Evolutionary conservation across 192 early-diverging fungal species (phyloP).

Genomic region (Linnemannia schmuckeri): DNA sequence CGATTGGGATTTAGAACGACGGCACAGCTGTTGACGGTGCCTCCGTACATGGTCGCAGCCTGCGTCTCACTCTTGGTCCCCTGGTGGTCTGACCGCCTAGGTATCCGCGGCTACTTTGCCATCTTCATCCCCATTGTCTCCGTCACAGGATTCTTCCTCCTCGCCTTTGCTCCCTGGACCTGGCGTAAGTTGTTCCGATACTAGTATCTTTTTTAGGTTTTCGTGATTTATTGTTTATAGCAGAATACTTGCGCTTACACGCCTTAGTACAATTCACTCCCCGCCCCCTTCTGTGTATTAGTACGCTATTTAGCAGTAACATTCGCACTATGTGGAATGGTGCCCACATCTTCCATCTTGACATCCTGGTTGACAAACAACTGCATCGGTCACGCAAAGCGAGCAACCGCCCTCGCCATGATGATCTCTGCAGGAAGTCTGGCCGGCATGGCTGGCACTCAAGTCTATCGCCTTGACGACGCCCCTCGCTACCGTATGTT

Average conservation of each 20-base stretch:
- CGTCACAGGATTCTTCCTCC: conserved; percentile 63
- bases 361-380: conserved; percentile 72
- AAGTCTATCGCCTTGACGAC: conserved; percentile 68
- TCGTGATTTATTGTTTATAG: background rate
- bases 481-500: conserved; percentile 62
- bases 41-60: conserved; percentile 53
- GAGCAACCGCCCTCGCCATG: conserved; percentile 67
- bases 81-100: conserved; percentile 63
- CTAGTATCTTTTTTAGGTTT: conserved; percentile 45
- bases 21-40: conserved; percentile 61
- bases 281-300: background rate
- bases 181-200: conserved; percentile 30
- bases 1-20: conserved; percentile 12
- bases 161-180: conserved; percentile 35
- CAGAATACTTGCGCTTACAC: conserved; percentile 51
- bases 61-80: conserved; percentile 58
- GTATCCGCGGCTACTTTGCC: conserved; percentile 59
- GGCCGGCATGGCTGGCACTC: conserved; percentile 67
- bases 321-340: conserved; percentile 28
- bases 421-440: conserved; percentile 66
- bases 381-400: conserved; percentile 68
- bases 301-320: conserved; percentile 17
- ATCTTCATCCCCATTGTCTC: conserved; percentile 41
- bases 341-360: conserved; percentile 21
- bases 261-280: conserved; percentile 9